Evolutionary conservation across 805 yeast genomes (phyloP).

Genomic region (Candida tibetensis): DNA sequence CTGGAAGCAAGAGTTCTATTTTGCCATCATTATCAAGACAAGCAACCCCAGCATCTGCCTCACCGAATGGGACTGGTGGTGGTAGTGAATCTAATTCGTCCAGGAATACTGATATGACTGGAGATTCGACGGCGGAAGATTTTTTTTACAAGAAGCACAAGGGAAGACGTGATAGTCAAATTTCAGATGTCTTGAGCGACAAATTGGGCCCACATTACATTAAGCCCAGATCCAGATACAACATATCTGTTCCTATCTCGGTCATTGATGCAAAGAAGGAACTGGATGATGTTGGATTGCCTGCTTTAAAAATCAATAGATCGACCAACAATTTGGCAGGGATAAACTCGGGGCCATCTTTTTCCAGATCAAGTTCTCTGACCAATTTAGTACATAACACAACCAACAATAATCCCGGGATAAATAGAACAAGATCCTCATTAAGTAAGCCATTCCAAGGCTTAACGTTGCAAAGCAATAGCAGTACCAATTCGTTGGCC

Average conservation of each 20-base stretch:
- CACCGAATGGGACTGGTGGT: conserved; percentile 4
- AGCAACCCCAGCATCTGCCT: conserved; percentile 15
- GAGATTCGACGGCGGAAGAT: conserved; percentile 48
- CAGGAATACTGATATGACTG: not conserved
- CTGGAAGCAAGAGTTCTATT: conserved; percentile 21
- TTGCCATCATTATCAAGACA: conserved; percentile 30
- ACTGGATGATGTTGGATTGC: conserved; percentile 31
- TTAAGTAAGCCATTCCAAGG: conserved; percentile 15
- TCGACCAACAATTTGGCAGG: conserved; percentile 24
- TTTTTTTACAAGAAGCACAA: conserved; percentile 40
- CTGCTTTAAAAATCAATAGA: conserved; percentile 35
- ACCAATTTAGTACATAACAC: conserved; percentile 15
- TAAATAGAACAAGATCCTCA: conserved; percentile 15
- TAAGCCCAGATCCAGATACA: conserved; percentile 45
- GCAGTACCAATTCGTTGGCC: conserved; percentile 28
- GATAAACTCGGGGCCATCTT: conserved; percentile 10
- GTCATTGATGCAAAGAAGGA: conserved; percentile 35
- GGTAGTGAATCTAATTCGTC: not conserved
- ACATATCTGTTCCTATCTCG: conserved; percentile 20
- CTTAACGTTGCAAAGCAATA: conserved; percentile 22
- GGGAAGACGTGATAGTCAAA: conserved; percentile 4
- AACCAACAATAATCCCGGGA: conserved; percentile 2
- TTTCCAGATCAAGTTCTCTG: conserved; percentile 8
- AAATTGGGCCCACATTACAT: conserved; percentile 33
- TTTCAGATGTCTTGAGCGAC: conserved; percentile 24